These are phyloP conservation scores for Solanum sparsipilum DNA, from an alignment of 257 asterid genomes.

Conservation along the genomic window DNA sequence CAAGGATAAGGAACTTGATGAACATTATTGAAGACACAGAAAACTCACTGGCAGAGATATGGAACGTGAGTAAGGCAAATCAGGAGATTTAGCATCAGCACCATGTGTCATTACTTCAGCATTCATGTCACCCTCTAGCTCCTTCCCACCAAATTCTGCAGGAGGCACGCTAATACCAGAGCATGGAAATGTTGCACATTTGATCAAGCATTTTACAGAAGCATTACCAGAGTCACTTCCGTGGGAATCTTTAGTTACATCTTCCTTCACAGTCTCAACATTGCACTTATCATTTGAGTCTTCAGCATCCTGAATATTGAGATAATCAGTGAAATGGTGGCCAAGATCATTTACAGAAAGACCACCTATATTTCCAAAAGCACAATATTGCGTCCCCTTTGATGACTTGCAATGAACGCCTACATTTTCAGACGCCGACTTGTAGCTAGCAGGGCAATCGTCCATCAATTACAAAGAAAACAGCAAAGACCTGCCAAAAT, in stretches of 20 bases:
- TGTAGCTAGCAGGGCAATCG: constrained; percentile 5
- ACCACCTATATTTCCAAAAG: not conserved
- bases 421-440: constrained; percentile 7
- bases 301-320: constrained; percentile 8
- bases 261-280: constrained; percentile 4
- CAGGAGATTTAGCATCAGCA: constrained; percentile 9
- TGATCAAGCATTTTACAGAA: constrained; percentile 7
- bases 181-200: constrained; percentile 8
- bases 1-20: not conserved
- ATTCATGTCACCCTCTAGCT: not conserved
- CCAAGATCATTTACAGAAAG: constrained; percentile 18
- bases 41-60: constrained; percentile 26
- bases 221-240: not conserved
- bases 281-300: not conserved
- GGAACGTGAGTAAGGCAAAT: constrained; percentile 11
- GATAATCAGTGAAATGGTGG: constrained; percentile 15
- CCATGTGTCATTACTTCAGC: not conserved
- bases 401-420: constrained; percentile 10
- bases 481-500: constrained; percentile 7
- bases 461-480: constrained; percentile 23
- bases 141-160: not conserved
- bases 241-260: constrained; percentile 3
- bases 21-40: not conserved
- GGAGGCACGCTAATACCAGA: not conserved
- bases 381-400: not conserved